phyloP scores from a whole-genome alignment of 176 grass and related monocot genomes.

The Olyra latifolia region DNA sequence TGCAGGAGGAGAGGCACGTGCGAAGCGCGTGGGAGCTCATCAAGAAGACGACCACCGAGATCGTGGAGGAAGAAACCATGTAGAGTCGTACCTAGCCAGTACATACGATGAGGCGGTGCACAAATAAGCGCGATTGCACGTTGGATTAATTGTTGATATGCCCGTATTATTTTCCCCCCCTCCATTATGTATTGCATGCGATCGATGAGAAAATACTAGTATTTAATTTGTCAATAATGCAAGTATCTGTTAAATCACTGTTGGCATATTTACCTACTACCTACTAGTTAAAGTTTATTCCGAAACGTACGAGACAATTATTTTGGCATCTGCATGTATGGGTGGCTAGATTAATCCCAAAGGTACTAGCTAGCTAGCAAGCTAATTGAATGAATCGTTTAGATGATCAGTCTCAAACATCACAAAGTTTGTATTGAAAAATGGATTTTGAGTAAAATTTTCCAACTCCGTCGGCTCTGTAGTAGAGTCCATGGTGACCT shows the following conservation, averaged over 20 bases:
- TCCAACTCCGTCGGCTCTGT: no score
- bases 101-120: not conserved
- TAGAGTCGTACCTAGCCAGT: not conserved
- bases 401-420: no score
- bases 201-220: not conserved
- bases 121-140: not conserved
- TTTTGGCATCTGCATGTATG: not conserved
- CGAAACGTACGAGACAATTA: not conserved
- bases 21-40: constrained; percentile 46
- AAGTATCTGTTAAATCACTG: not conserved
- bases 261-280: not conserved
- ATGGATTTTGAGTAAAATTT: no score
- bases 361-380: not conserved
- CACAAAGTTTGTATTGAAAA: no score
- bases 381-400: not conserved
- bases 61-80: not conserved
- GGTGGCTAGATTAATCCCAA: not conserved
- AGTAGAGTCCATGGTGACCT: no score
- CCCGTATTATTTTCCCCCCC: not conserved
- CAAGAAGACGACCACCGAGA: constrained; percentile 30
- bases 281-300: not conserved
- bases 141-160: not conserved
- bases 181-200: not conserved
- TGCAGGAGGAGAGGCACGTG: constrained; percentile 47
- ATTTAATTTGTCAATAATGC: not conserved